Percentiles rank a stretch among this genome's conserved stretches.
These are phyloP conservation scores for Neofusicoccum kwambonambiense DNA, from an alignment of 2,329 filamentous ascomycete genomes.

Conservation along the genomic window DNA sequence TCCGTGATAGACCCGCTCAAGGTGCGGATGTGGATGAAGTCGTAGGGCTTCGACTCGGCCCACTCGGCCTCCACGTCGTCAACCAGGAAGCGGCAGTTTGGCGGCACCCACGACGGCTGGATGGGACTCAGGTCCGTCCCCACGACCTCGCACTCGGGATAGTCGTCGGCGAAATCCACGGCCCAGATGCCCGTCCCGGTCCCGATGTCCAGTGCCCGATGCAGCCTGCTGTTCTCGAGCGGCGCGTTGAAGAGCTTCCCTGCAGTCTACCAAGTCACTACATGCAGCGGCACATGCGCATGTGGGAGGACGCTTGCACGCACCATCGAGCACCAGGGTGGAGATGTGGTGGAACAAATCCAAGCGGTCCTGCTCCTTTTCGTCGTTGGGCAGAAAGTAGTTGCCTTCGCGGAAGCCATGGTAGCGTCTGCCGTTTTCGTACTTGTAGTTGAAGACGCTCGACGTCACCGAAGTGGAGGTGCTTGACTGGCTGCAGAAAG, in stretches of 20 bases:
- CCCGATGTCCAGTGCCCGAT: conserved; percentile 33
- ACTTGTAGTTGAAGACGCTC: conserved; percentile 30
- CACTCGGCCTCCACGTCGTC: conserved; percentile 38
- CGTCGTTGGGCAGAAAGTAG: conserved; percentile 39
- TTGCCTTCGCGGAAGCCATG: conserved; percentile 31
- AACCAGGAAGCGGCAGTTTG: conserved; percentile 39
- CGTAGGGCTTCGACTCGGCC: conserved; percentile 41
- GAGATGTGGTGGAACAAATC: conserved; percentile 41
- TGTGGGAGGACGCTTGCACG: background rate
- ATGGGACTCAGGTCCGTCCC: conserved; percentile 43
- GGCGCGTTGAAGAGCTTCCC: background rate
- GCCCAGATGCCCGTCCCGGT: conserved; percentile 30
- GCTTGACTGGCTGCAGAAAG: conserved; percentile 11
- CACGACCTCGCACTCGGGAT: conserved; percentile 28
- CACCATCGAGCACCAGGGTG: conserved; percentile 33
- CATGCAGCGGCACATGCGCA: background rate
- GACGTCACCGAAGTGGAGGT: conserved; percentile 35
- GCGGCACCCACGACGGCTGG: conserved; percentile 34
- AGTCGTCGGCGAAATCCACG: conserved; percentile 20
- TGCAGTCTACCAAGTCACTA: background rate
- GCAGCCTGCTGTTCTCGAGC: background rate
- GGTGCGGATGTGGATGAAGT: conserved; percentile 57
- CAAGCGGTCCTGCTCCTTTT: conserved; percentile 36
- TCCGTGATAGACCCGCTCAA: conserved; percentile 55
- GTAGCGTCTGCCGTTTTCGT: conserved; percentile 18